phyloP scores from a whole-genome alignment of 2,329 filamentous ascomycete genomes.

The Ascochyta pisi region DNA sequence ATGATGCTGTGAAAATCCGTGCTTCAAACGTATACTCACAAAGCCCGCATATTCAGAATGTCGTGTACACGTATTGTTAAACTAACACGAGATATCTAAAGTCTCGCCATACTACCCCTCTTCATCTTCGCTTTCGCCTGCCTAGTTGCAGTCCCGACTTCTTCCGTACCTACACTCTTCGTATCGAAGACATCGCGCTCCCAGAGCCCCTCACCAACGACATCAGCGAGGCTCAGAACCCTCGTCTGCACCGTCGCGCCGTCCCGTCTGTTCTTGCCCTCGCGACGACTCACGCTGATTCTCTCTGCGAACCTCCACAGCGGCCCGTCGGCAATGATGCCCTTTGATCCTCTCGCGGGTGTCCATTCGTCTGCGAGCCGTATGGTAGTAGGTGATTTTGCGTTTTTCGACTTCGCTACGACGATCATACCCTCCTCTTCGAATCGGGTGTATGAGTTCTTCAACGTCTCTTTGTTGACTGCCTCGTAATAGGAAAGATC shows the following conservation, averaged over 20 bases:
- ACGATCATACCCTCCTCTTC: slow-evolving; percentile 89
- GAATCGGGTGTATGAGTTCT: slow-evolving; percentile 88
- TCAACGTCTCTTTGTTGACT: slow-evolving; percentile 96
- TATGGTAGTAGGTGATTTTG: slow-evolving; percentile 67
- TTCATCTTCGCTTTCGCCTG: slow-evolving; percentile 41
- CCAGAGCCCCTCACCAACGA: slow-evolving; percentile 74
- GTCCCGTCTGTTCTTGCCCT: slow-evolving; percentile 96
- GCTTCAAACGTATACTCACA: too few species aligned
- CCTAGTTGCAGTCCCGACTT: slow-evolving; percentile 20
- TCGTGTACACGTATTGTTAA: too few species aligned
- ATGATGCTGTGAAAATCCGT: too few species aligned
- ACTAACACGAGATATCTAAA: slow-evolving; percentile 5
- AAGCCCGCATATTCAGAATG: too few species aligned
- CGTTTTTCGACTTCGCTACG: slow-evolving; percentile 69
- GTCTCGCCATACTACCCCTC: slow-evolving; percentile 42
- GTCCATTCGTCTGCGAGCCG: slow-evolving; percentile 77
- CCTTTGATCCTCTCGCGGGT: slow-evolving; percentile 64
- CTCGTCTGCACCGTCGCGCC: slow-evolving; percentile 85
- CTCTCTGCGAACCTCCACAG: slow-evolving; percentile 92
- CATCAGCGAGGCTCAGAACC: slow-evolving; percentile 78
- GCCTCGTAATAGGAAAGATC: slow-evolving; percentile 97
- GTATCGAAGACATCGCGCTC: slow-evolving; percentile 43
- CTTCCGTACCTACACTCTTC: slow-evolving; percentile 17
- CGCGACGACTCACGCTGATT: slow-evolving; percentile 81
- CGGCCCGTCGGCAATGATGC: slow-evolving; percentile 71